Conservation (phyloP, 2,329 filamentous ascomycete genomes). For the Tolypocladium capitatum region DNA sequence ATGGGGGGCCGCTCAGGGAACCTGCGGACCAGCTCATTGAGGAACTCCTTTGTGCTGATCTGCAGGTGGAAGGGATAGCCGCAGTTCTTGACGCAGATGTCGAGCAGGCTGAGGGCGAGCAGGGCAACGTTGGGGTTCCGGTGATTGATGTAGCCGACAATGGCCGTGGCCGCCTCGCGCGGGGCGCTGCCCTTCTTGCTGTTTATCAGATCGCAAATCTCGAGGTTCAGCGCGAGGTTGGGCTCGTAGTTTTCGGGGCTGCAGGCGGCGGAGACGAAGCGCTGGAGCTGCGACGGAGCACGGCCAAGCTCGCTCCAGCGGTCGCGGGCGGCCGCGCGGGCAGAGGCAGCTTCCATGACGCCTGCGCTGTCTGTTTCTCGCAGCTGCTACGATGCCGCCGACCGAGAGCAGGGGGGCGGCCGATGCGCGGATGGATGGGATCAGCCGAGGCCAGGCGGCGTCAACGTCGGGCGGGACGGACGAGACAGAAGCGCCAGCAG, state of each 20-base stretch:
- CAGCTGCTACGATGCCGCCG: not conserved
- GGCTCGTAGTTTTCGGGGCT: constrained; percentile 97
- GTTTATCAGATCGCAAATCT: constrained; percentile 94
- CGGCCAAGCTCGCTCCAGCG: constrained; percentile 76
- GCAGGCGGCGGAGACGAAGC: constrained; percentile 92
- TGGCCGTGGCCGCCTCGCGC: constrained; percentile 84
- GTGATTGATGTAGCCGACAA: constrained; percentile 91
- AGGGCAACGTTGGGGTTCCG: constrained; percentile 92
- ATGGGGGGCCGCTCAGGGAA: constrained; percentile 90
- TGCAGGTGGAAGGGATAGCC: constrained; percentile 98
- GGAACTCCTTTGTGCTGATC: constrained; percentile 96
- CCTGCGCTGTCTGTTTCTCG: not conserved
- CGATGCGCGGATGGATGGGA: not conserved
- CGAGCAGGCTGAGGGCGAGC: constrained; percentile 79
- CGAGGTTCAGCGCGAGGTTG: constrained; percentile 89
- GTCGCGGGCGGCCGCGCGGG: constrained; percentile 88
- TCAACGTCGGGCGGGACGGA: not conserved
- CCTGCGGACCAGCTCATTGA: constrained; percentile 91
- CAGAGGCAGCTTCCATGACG: constrained; percentile 82
- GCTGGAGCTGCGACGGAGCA: constrained; percentile 74
- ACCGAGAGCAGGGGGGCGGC: not conserved
- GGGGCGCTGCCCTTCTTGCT: constrained; percentile 93
- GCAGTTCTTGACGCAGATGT: constrained; percentile 99
- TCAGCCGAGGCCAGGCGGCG: not conserved
- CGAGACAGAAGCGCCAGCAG: not conserved